Base-by-base conservation (phyloP, 192 early-diverging fungal species). In the Entophlyctis luteolus region DNA sequence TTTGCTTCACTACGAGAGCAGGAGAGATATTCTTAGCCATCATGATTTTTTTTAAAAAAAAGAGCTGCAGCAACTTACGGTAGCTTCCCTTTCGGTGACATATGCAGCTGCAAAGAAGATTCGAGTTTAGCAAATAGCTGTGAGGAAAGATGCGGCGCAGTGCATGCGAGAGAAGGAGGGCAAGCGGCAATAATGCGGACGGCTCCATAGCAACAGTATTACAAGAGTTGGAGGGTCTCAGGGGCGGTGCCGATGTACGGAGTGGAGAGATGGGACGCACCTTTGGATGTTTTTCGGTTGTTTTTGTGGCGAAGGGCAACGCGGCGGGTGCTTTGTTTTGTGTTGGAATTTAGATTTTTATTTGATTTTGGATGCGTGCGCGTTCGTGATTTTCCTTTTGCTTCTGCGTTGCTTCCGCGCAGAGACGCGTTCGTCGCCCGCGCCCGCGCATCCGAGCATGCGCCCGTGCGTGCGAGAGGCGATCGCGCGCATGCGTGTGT, bases 1-100 rank as follows among this genome's bases (percentile, higher is more conserved):
- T 79, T 75, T 2, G 68, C 71, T 4, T 67, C 77, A 31, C 77
- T 78, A 62, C 25, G 5, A 65, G 50, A 20, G 62, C 25, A 45
- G 32, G 55, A 8, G 23, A 25, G 18, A 16, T 34, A 35, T 12
- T 28, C 37, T 18, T 34, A 27, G 14, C n/a, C 12, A 8, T 16
- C 16, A 56, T 12, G 14, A 36, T 37, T n/a, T 14, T n/a, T 12
- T 20, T 12, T 36, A 25, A 59, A 12, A 28, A 27, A 6, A 14
- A 31, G 2, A 4, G n/a, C 33, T 47, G 33, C 34, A 59, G 14
- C 10, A 18, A 65, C 62, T 27, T 31, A 65, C 62, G 62, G 62
- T 10, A 65, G 62, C 33, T 65, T 65, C 22, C 32, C 58, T 60
- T 60, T 60, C 47, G 58, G 58, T 22, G 58, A 60, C 58, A 60